Evolutionary conservation across 345 rosid genomes (phyloP).

Genomic region (Brassica napus): Da-Ae NC_063450.1:14064501-14065000

Average conservation of each 20-base stretch:
- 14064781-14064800: constrained; percentile 67
- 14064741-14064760: constrained; percentile 82
- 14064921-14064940: constrained; percentile 24
- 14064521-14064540: constrained; percentile 47
- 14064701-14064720: constrained; percentile 39
- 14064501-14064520: background rate
- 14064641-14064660: background rate
- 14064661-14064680: background rate
- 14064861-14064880: constrained; percentile 93
- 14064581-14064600: constrained; percentile 92
- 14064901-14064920: constrained; percentile 28
- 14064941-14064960: constrained; percentile 26
- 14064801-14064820: background rate
- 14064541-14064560: constrained; percentile 64
- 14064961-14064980: background rate
- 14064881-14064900: constrained; percentile 57
- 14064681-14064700: background rate
- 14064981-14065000: constrained; percentile 21
- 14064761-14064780: constrained; percentile 89
- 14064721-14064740: constrained; percentile 74
- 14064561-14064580: constrained; percentile 83
- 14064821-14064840: background rate
- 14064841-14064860: constrained; percentile 58
- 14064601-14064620: constrained; percentile 98
- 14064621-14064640: background rate